Evolutionary conservation across 805 yeast genomes (phyloP).

Genomic region (Trichomonascus vanleenenianus): DNA sequence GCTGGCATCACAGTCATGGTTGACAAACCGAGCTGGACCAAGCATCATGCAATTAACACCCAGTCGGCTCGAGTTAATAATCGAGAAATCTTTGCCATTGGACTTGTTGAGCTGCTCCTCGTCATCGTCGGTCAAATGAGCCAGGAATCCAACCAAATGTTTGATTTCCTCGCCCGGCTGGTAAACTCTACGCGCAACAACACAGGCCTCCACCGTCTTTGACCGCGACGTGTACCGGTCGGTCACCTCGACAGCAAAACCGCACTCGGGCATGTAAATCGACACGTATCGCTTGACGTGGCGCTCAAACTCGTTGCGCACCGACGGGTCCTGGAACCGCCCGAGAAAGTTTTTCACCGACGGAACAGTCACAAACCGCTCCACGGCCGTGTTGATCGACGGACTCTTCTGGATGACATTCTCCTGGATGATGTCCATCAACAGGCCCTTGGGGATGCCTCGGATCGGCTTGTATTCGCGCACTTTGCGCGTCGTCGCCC

Average conservation of each 20-base stretch:
- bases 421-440: slow-evolving; percentile 3
- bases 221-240: slow-evolving; percentile 32
- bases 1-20: slow-evolving; percentile 42
- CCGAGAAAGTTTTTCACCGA: slow-evolving; percentile 24
- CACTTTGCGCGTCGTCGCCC: slow-evolving; percentile 26
- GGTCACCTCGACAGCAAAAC: slow-evolving; percentile 37
- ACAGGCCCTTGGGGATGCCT: slow-evolving; percentile 11
- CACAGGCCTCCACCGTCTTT: slow-evolving; percentile 31
- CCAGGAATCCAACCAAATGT: slow-evolving; percentile 33
- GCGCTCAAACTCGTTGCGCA: slow-evolving; percentile 27
- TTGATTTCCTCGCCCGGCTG: slow-evolving; percentile 28
- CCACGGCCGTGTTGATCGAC: slow-evolving; percentile 18
- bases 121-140: slow-evolving; percentile 30
- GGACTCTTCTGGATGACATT: slow-evolving; percentile 5
- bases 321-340: slow-evolving; percentile 17
- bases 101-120: slow-evolving; percentile 24
- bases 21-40: slow-evolving; percentile 42
- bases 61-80: slow-evolving; percentile 32
- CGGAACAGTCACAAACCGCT: slow-evolving; percentile 21
- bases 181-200: slow-evolving; percentile 30
- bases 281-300: slow-evolving; percentile 33
- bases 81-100: slow-evolving; percentile 33
- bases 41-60: slow-evolving; percentile 35
- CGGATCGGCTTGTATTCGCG: slow-evolving; percentile 20
- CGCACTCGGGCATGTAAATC: slow-evolving; percentile 31